Evolutionary conservation across 768 basidiomycete genomes (phyloP), one percentile per base, ranked within the genome.

Genomic region (Tulasnella sp.): DNA sequence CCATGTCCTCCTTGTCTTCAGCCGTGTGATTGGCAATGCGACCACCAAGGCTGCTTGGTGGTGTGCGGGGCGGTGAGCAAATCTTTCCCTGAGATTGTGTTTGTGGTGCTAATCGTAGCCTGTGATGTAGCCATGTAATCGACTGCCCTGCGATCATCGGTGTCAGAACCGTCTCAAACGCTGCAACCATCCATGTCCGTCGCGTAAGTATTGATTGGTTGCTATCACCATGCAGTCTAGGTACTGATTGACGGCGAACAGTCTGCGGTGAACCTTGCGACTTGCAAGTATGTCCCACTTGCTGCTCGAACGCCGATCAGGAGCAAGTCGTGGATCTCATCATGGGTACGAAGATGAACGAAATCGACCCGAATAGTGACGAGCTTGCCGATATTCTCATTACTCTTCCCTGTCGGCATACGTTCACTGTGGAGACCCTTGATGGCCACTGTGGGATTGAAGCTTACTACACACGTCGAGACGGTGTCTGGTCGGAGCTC

Each of bases 341-440:
- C 80, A 82, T 91, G 84, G 85, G 88, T 38, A 87, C 88, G 19
- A 87, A 87, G 0, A 84, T 93, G 9, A 84, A 80, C 2, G 91
- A 92, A 4, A 84, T 85, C 48, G 68, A 71, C 42, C 58, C 68
- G 46, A 40, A 87, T 24, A 74, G 81, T 16, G 86, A 83, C 5
- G 84, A 85, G 1, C 74, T 89, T 42, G 89, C 89, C 79, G 88
- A 90, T 46, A 83, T 89, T 18, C 82, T 91, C 74, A 90, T 93
- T 82, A 91, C 91, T 0, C 86, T 92, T 0, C 85, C 85, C 16
- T 93, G 93, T 83, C 81, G 88, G 0, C 93, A 94, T 83, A 84
- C 88, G 2, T 93, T 93, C 83, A 93, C 93, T 0, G 88, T 92
- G 21, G 92, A 92, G 83, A 91, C 91, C 0, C 86, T 94, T n/a